Evolutionary conservation across 1,284 basidiomycete genomes (phyloP).

Genomic region (Pyrrhoderma lamaoense): DNA sequence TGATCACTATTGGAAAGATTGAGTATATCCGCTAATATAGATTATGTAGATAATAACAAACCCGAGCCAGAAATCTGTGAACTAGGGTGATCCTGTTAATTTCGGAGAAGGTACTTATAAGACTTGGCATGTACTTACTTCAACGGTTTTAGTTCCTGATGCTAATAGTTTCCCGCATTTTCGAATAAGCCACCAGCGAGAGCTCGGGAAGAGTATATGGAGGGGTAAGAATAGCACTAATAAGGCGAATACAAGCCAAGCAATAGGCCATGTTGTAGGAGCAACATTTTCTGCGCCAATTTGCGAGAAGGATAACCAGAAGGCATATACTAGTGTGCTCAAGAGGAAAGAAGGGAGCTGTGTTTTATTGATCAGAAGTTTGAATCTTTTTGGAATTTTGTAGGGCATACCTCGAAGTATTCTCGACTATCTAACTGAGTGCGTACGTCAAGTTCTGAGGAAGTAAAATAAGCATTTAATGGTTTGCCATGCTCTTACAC

Average conservation of each 20-base stretch:
- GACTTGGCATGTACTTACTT: conserved; percentile 40
- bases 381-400: neutral
- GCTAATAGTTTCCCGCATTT: conserved; percentile 56
- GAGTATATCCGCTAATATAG: neutral
- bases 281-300: conserved; percentile 43
- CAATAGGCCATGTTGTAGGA: conserved; percentile 70
- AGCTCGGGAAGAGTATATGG: conserved; percentile 53
- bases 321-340: conserved; percentile 70
- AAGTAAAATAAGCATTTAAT: conserved; percentile 25
- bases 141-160: conserved; percentile 69
- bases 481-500: conserved; percentile 19
- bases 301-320: conserved; percentile 77
- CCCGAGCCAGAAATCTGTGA: conserved; percentile 81
- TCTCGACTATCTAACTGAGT: conserved; percentile 73
- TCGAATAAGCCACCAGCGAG: conserved; percentile 76
- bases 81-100: conserved; percentile 32
- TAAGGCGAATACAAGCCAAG: conserved; percentile 69
- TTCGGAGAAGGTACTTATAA: neutral
- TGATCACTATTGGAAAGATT: conserved; percentile 56
- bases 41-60: conserved; percentile 28
- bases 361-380: neutral
- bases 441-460: conserved; percentile 60
- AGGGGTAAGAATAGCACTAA: conserved; percentile 73
- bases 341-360: conserved; percentile 79
- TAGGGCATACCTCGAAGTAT: conserved; percentile 64